Evolutionary conservation across 2,329 filamentous ascomycete genomes (phyloP).

Genomic region (Arthrinium phaeospermum): DNA sequence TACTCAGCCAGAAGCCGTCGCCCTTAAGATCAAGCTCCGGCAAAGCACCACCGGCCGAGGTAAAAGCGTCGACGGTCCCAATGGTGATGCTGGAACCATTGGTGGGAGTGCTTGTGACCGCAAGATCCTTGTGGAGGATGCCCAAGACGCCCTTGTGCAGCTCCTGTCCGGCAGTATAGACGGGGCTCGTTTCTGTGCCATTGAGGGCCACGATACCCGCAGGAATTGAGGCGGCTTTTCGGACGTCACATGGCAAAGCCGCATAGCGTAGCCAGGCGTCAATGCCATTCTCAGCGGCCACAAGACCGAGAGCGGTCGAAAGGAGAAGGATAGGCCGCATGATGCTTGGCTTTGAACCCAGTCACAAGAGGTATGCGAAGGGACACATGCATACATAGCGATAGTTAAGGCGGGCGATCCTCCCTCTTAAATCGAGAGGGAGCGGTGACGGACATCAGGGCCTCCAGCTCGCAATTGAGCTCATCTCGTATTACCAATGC

Average conservation of each 20-base stretch:
- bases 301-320: slow-evolving; percentile 29
- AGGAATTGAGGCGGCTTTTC: slow-evolving; percentile 49
- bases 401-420: neutral
- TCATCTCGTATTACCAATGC: neutral
- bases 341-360: neutral
- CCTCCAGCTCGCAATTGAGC: neutral
- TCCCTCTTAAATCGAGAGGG: neutral
- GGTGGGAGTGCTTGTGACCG: slow-evolving; percentile 32
- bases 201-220: slow-evolving; percentile 59
- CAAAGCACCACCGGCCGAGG: slow-evolving; percentile 40
- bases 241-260: slow-evolving; percentile 46
- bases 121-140: slow-evolving; percentile 58
- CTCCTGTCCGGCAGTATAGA: slow-evolving; percentile 65
- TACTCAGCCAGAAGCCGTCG: slow-evolving; percentile 68
- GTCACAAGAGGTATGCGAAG: neutral
- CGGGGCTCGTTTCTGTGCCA: slow-evolving; percentile 56
- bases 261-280: slow-evolving; percentile 61
- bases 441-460: neutral
- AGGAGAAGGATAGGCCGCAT: slow-evolving; percentile 17
- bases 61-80: slow-evolving; percentile 53
- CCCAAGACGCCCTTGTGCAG: slow-evolving; percentile 61
- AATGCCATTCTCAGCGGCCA: slow-evolving; percentile 52
- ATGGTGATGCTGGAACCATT: slow-evolving; percentile 49
- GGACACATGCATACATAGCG: neutral
- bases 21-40: slow-evolving; percentile 45